Evolutionary conservation across 352 stramenopile species (phyloP), one percentile per base, ranked within the genome.

Genomic region (Phytophthora foliorum): DNA sequence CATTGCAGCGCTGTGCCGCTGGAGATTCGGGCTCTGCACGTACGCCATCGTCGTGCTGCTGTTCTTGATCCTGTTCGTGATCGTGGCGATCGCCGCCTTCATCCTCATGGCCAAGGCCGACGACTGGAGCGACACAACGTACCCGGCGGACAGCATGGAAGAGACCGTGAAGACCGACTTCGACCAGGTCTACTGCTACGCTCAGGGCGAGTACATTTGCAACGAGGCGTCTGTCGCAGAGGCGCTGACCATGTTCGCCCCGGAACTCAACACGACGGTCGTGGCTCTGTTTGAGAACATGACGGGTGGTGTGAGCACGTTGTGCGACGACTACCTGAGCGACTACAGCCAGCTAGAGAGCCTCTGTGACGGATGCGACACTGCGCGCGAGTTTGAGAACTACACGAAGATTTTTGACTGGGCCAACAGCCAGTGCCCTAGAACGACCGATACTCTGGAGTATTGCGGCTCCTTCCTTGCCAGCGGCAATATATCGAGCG

Each of bases 401-500:
- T 87, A 91, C 52, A 86, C 81, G n/a, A 69, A 69, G 29, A 75
- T 95, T n/a, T 76, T 94, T 25, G 80, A 91, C 57, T 95, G 88
- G 88, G 81, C 86, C 9, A 88, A 94, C 69, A 77, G 88, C 59
- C 45, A 95, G 74, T 95, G 88, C 51, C 86, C 86, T 4, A 73
- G 86, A 46, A 87, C 79, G 5, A 72, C 69, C 39, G 58, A 66
- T 6, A 91, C 81, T 46, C 54, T 85, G 31, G 42, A 77, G n/a
- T 95, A 82, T 73, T 95, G 88, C 50, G 84, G 82, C 38, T 50
- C 75, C 22, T 93, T 81, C 56, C 51, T 94, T 10, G 58, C 75
- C 6, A 68, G 63, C 2, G 71, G 74, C 17, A 73, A 38, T 24
- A 21, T 21, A 13, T 63, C 63, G n/a, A 76, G 73, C 39, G 60